These are phyloP conservation scores for Eimeria acervulina DNA, from an alignment of 169 alveolate species.

Conservation along the genomic window DNA sequence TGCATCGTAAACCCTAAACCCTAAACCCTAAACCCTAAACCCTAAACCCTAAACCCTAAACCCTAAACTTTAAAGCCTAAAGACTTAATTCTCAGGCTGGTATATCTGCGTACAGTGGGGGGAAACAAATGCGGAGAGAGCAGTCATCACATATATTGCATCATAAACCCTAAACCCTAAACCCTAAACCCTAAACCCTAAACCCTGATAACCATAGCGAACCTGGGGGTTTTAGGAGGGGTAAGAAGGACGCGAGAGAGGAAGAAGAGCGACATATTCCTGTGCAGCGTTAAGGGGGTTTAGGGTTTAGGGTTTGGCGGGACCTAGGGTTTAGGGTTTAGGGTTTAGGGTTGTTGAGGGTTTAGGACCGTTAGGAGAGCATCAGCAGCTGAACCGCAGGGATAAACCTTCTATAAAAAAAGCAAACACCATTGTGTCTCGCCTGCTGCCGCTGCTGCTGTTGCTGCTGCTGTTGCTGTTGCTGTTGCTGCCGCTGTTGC, in stretches of 20 bases:
- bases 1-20: background rate
- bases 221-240: conserved; percentile 91
- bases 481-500: background rate
- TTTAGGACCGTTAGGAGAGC: background rate
- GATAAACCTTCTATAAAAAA: too few species aligned
- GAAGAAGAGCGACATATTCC: background rate
- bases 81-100: too few species aligned
- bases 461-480: background rate
- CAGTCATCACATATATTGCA: too few species aligned
- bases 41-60: conserved; percentile 4
- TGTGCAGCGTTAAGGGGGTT: background rate
- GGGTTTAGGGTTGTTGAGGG: background rate
- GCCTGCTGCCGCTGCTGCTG: conserved; percentile 21
- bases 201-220: background rate
- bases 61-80: background rate
- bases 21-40: background rate
- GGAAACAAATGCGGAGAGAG: too few species aligned
- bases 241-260: conserved; percentile 74
- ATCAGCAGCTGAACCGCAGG: too few species aligned
- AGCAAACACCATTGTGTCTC: background rate
- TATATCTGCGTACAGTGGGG: too few species aligned
- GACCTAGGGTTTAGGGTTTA: background rate
- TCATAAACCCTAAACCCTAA: background rate
- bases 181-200: background rate
- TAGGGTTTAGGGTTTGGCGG: background rate